phyloP scores from a whole-genome alignment of 257 asterid species.

The Solanum medicagineum region DNA sequence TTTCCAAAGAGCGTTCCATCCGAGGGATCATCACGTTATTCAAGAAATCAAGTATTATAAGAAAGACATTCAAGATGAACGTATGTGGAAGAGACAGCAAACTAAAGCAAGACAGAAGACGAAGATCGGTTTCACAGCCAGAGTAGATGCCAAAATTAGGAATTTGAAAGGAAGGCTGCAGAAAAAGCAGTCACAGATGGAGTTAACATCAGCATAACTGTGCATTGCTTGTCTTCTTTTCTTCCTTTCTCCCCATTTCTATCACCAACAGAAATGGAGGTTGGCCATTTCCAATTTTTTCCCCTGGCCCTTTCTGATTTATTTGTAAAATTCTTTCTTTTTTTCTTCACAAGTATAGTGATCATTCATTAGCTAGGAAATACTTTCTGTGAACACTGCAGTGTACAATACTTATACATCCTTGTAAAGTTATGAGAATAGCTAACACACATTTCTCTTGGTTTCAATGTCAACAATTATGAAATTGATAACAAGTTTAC shows the following conservation, averaged over 20 bases:
- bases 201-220: not conserved
- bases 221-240: not conserved
- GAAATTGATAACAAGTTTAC: not conserved
- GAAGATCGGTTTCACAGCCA: constrained; percentile 75
- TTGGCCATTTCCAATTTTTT: not conserved
- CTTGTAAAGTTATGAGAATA: not conserved
- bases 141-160: constrained; percentile 86
- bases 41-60: constrained; percentile 78
- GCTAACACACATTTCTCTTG: not conserved
- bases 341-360: not conserved
- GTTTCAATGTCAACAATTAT: not conserved
- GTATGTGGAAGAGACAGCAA: constrained; percentile 38
- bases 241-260: not conserved
- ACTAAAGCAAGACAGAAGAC: constrained; percentile 68
- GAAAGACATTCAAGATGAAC: constrained; percentile 40
- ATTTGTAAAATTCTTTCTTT: not conserved
- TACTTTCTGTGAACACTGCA: not conserved
- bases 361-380: not conserved
- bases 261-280: not conserved
- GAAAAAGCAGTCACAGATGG: constrained; percentile 46
- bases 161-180: constrained; percentile 56
- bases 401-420: not conserved
- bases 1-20: constrained; percentile 63
- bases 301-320: not conserved
- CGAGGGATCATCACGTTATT: constrained; percentile 86